Evolutionary conservation across 2,329 filamentous ascomycete species (phyloP), one percentile per base, ranked within the genome.

Genomic region (Aspergillus sp.): DNA sequence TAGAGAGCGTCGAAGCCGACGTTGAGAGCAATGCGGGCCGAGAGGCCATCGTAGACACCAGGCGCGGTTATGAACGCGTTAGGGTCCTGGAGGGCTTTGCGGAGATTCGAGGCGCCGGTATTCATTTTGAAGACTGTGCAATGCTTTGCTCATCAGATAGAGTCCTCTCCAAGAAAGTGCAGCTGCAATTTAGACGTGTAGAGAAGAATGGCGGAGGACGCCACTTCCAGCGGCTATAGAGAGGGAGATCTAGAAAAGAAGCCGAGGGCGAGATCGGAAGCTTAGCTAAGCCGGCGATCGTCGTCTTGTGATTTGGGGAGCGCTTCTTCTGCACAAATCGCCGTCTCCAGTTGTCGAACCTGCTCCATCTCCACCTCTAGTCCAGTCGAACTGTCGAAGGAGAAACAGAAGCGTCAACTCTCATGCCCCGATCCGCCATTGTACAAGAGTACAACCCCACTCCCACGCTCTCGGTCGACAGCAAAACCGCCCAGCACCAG

Each of bases 401-500:
- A 28, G 34, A 52, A 46, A n/a, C 23, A 51, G 54, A 45, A 41
- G 55, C 17, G 54, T 59, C 59, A 30, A 30, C 52, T 61, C 54
- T 55, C 66, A 80, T 80, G 78, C 76, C 77, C 62, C 74, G 77
- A 63, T 73, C 81, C 41, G 74, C 79, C 59, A 76, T 82, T 60
- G 81, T 83, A 53, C 81, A 83, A 66, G 82, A 84, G 66, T 83
- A 84, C 68, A 77, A 79, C 55, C 72, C 77, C 30, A 73, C 69
- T 52, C 72, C 77, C 66, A 84, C 79, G 61, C 78, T 80, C 77
- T 85, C 73, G 41, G 68, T 80, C 67, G 80, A 82, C 64, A 76
- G 79, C 38, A 84, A 87, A 66, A 82, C 86, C 68, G 75, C 79
- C 52, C 74, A 80, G 67, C 82, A 84, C 46, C 82, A 86, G 63